These are phyloP conservation scores for Paramecium caudatum DNA, from an alignment of 73 alveolate species.

Conservation along the genomic window DNA sequence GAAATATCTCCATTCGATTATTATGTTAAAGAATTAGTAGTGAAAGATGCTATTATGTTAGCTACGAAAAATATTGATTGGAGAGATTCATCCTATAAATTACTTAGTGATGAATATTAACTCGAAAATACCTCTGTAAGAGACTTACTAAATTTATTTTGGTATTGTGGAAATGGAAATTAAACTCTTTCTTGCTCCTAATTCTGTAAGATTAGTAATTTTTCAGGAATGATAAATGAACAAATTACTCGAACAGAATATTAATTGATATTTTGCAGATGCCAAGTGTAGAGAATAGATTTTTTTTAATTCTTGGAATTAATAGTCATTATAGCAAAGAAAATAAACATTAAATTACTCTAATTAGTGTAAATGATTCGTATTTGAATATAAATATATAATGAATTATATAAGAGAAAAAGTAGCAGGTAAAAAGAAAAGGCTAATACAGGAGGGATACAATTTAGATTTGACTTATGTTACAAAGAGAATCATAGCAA, in stretches of 20 bases:
- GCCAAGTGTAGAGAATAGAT: not conserved
- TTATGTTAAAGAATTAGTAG: conserved; percentile 79
- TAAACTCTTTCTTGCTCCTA: not conserved
- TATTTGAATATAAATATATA: not conserved
- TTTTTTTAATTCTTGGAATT: not conserved
- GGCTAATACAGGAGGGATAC: conserved; percentile 88
- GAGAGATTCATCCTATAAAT: conserved; percentile 21
- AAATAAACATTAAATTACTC: not conserved
- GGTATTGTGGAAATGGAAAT: conserved; percentile 53
- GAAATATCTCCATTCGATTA: conserved; percentile 81
- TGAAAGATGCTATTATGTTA: conserved; percentile 80
- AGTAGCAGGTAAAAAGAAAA: conserved; percentile 89
- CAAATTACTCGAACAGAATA: not conserved
- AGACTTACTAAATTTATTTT: conserved; percentile 8
- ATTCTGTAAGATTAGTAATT: conserved; percentile 2
- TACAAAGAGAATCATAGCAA: conserved; percentile 93
- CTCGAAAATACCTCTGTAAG: not conserved
- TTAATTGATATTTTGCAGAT: not conserved
- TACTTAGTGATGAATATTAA: conserved; percentile 27
- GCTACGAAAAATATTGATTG: not conserved
- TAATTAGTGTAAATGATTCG: conserved; percentile 34
- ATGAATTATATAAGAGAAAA: conserved; percentile 90
- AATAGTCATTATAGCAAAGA: not conserved
- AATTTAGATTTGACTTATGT: conserved; percentile 95
- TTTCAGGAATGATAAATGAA: conserved; percentile 38